Percentiles rank a stretch among this genome's conserved stretches.
These are phyloP conservation scores for Tarenaya hassleriana DNA, from an alignment of 345 rosid genomes.

Conservation along the genomic window DNA sequence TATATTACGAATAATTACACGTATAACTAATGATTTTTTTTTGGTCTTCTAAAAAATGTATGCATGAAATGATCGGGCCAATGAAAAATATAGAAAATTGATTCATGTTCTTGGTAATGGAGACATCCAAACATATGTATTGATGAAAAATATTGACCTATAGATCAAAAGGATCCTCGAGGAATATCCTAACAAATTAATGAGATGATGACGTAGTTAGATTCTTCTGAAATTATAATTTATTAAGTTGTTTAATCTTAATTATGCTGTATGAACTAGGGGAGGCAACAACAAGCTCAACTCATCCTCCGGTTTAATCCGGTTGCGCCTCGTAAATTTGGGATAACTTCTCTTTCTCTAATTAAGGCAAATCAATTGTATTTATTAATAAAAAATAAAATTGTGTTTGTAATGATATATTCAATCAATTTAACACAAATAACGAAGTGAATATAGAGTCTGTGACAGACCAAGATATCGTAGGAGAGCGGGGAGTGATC, in stretches of 20 bases:
- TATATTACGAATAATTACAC: conserved; percentile 5
- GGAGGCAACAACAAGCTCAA: conserved; percentile 19
- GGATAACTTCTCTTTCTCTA: no score
- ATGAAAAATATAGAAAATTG: conserved; percentile 11
- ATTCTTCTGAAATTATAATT: conserved; percentile 17
- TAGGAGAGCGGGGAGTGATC: no score
- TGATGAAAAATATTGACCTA: conserved; percentile 10
- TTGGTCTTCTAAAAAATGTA: conserved; percentile 10
- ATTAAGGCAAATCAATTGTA: no score
- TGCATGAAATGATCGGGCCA: conserved; percentile 15
- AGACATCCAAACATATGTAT: conserved; percentile 20
- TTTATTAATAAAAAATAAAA: no score
- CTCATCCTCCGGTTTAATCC: not conserved
- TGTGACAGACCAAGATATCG: no score
- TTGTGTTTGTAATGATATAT: no score
- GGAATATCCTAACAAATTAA: conserved; percentile 26
- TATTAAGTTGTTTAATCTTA: not conserved
- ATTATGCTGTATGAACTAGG: conserved; percentile 2
- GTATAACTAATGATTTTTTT: no score
- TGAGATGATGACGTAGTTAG: conserved; percentile 14
- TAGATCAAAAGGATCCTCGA: conserved; percentile 11
- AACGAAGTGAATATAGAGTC: no score
- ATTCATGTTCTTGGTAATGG: conserved; percentile 18
- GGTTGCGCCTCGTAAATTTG: no score
- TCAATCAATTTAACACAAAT: no score